Percentiles rank a stretch among this genome's conserved stretches.
Evolutionary conservation across 1,284 basidiomycete genomes (phyloP).

Genomic region (Cryptococcus amylolentus): DNA sequence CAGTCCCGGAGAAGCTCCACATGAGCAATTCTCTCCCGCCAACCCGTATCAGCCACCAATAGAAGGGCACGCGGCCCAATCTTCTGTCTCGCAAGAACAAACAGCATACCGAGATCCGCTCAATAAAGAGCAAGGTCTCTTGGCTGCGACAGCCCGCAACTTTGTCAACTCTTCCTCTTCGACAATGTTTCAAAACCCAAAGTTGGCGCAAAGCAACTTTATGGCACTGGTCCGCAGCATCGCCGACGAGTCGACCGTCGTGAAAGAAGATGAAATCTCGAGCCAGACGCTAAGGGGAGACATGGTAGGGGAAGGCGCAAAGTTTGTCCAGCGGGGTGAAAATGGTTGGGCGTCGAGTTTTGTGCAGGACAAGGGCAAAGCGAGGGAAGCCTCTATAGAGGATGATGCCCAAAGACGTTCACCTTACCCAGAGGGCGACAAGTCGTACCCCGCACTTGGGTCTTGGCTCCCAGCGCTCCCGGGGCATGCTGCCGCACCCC

Average conservation of each 20-base stretch:
- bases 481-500: not conserved
- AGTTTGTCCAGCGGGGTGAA: conserved; percentile 38
- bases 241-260: conserved; percentile 74
- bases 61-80: not conserved
- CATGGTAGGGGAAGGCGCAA: conserved; percentile 42
- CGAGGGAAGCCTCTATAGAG: not conserved
- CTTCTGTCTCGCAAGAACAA: not conserved
- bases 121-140: conserved; percentile 58
- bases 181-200: conserved; percentile 62
- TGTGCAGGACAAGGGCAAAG: not conserved
- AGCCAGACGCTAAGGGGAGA: conserved; percentile 18
- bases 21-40: no score
- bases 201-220: conserved; percentile 85
- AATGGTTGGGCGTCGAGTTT: conserved; percentile 20
- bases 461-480: conserved; percentile 3
- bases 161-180: conserved; percentile 58
- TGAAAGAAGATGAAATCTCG: conserved; percentile 57
- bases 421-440: conserved; percentile 7
- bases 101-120: conserved; percentile 7
- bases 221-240: conserved; percentile 81
- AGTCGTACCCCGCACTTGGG: conserved; percentile 5
- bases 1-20: not conserved
- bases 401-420: not conserved
- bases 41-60: no score
- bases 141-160: conserved; percentile 69